Evolutionary conservation across 192 early-diverging fungal genomes (phyloP), one percentile per base, ranked within the genome.

Genomic region (Backusella macrospora): DNA sequence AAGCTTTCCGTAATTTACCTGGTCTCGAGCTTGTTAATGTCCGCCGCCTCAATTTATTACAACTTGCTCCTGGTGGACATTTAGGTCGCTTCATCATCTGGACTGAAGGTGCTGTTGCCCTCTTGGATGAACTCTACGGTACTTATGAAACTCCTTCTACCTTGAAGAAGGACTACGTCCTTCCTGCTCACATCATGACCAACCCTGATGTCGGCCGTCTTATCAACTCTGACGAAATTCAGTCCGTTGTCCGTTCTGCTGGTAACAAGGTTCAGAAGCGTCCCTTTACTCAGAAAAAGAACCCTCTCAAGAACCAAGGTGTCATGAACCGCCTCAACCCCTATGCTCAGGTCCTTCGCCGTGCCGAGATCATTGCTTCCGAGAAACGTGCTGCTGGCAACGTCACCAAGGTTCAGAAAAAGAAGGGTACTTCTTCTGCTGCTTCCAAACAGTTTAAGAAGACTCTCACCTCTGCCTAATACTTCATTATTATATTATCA

Each of bases 61-160:
- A 97, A 89, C 90, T 99, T 71, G 98, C 98, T 73, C 98, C 98
- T 72, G 98, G 98, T 86, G 96, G 96, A 80, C 98, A 99, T 88
- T 89, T 99, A 81, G 98, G 98, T 76, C 96, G 97, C 82, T 99
- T 99, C 88, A 87, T 98, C 85, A 98, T 99, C 95, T 99, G 98
- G 98, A 96, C 98, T 75, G 88, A 95, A 83, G 81, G 87, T 62
- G 97, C 97, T 76, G 95, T 98, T 81, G 89, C 90, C 81, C 86
- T 93, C 46, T 91, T 99, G 79, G 95, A 98, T 84, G 84, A 90
- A 79, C 87, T 99, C 79, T 99, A 93, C 83, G 98, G 98, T 82
- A 91, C 96, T 71, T 86, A 89, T 85, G 87, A 88, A 76, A 88
- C 87, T 76, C 81, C 87, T 48, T 88, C 96, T 65, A 71, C 86